Evolutionary conservation across 768 basidiomycete genomes (phyloP).

Genomic region (Lenzites betulinus): DNA sequence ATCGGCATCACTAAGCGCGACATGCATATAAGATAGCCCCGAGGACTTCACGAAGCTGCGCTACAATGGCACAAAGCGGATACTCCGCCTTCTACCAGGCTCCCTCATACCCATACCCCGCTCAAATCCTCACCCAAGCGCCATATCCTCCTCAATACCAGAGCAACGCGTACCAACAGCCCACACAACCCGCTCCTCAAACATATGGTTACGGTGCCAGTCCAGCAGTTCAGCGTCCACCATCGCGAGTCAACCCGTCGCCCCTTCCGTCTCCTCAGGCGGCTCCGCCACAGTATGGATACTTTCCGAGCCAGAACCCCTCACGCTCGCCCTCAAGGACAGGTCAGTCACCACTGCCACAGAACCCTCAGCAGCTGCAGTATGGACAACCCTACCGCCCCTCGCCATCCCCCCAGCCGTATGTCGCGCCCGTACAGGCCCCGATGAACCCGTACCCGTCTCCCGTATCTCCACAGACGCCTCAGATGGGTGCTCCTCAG

Average conservation of each 20-base stretch:
- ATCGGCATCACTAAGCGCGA: background rate
- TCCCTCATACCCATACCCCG: slow-evolving; percentile 9
- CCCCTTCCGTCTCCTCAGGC: background rate
- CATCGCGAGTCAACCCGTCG: background rate
- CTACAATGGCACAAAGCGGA: slow-evolving; percentile 14
- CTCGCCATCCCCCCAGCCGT: slow-evolving; percentile 13
- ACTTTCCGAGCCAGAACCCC: background rate
- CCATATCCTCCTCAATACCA: slow-evolving; percentile 9
- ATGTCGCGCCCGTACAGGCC: background rate
- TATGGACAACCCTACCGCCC: slow-evolving; percentile 13
- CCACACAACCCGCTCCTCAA: background rate
- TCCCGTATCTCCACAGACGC: slow-evolving; percentile 13
- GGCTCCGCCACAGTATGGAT: background rate
- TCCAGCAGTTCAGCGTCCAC: background rate
- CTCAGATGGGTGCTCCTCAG: slow-evolving; percentile 10
- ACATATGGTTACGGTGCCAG: background rate
- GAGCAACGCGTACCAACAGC: background rate
- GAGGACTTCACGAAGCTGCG: background rate
- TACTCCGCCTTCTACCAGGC: slow-evolving; percentile 12
- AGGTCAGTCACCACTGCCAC: background rate
- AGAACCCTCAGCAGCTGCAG: background rate
- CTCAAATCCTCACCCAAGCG: slow-evolving; percentile 2
- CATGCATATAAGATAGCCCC: background rate
- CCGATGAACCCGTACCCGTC: slow-evolving; percentile 14
- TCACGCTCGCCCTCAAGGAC: slow-evolving; percentile 1